phyloP scores from a whole-genome alignment of 108 stramenopile species.

The Fragilariopsis cylindrus region DNA sequence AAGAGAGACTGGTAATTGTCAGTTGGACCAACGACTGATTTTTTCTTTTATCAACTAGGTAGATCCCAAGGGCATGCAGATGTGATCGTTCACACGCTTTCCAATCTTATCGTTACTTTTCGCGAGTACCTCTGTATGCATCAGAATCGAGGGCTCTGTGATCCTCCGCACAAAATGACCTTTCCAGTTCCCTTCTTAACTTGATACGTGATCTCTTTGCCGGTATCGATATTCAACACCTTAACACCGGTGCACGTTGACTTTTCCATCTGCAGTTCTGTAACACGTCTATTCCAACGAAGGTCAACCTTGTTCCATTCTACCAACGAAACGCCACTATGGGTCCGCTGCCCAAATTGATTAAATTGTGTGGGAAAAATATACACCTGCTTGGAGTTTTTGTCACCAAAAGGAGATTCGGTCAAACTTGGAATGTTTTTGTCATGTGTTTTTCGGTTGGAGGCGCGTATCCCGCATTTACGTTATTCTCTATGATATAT shows the following conservation, averaged over 20 bases:
- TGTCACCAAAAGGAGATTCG: background rate
- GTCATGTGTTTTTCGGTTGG: background rate
- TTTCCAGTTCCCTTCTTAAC: conserved; percentile 10
- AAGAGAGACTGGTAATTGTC: conserved; percentile 33
- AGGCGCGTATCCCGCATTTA: background rate
- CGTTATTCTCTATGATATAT: conserved; percentile 22
- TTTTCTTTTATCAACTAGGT: conserved; percentile 18
- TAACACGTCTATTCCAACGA: conserved; percentile 16
- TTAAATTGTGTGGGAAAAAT: conserved; percentile 38
- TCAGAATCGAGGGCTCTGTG: conserved; percentile 27
- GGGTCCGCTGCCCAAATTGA: conserved; percentile 27
- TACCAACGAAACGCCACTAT: conserved; percentile 32
- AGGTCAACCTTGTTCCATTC: conserved; percentile 15
- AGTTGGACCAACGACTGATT: conserved; percentile 1
- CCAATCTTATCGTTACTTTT: conserved; percentile 18
- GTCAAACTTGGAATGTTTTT: conserved; percentile 21
- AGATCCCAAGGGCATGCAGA: conserved; percentile 38
- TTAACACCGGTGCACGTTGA: conserved; percentile 18
- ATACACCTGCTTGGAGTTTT: conserved; percentile 22
- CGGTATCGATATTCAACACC: conserved; percentile 8
- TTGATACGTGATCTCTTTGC: background rate
- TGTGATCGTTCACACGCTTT: conserved; percentile 36
- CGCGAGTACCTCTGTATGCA: conserved; percentile 18
- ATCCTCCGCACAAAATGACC: conserved; percentile 24
- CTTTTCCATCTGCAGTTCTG: background rate